Base-by-base conservation (phyloP, 495 filamentous ascomycete species). In the Hypoxylon cercidicola region DNA sequence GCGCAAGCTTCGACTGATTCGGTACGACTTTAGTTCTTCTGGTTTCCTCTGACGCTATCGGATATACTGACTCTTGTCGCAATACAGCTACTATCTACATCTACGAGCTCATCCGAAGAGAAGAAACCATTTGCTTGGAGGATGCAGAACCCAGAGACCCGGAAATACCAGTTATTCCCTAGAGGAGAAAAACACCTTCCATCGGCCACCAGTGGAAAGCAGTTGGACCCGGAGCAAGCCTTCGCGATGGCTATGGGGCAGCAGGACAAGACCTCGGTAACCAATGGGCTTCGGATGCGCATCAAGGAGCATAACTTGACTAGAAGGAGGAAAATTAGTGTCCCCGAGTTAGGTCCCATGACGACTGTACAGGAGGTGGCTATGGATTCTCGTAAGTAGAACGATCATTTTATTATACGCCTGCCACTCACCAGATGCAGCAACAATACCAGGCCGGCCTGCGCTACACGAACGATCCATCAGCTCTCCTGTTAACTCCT, bases 351-450 rank as follows among this genome's bases (percentile, higher is more conserved):
- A 20, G 88, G 85, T 3, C 82, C 84, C 39, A 88, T 89, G 86
- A 86, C 86, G 4, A 89, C 87, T 2, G 86, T 89, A 11, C 87
- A 88, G 59, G 89, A 90, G 67, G 72, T 81, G 45, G 75, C 83
- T 40, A 85, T 91, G 81, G 89, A 92, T 74, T 91, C 89, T 70
- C 89, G 89, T 92, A 84, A 80, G 89, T 82, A 1, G 11, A 16
- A 6, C 35, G 45, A 30, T n/a, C 34, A 32, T 30, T 25, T 15
- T 20, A 8, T 41, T 20, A 8, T 41, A 25, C 12, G 15, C n/a
- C 23, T 41, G 12, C 43, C 25, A 74, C 77, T 79, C 54, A 79
- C 65, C 19, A 28, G 21, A 34, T 51, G 12, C 58, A 92, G 89
- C 89, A 62, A 91, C 89, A 21, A 89, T 92, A 56, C 89, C 89